Conservation (phyloP, 768 basidiomycete species). For the Steccherinum ochraceum region DNA sequence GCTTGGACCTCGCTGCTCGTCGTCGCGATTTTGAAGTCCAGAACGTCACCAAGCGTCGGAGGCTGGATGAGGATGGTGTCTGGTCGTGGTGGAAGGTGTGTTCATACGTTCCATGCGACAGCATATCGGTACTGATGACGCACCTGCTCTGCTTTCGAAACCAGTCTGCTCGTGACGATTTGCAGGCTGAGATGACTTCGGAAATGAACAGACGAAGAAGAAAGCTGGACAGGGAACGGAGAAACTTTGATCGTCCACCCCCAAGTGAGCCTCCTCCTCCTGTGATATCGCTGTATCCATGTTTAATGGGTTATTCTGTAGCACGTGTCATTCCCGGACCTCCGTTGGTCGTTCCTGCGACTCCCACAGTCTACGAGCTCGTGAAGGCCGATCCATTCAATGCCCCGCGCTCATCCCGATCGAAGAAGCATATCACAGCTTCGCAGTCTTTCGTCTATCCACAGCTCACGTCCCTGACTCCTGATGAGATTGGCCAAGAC, state of each 20-base stretch:
- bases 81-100: constrained; percentile 91
- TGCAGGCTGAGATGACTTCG: constrained; percentile 84
- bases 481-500: constrained; percentile 25
- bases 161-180: constrained; percentile 68
- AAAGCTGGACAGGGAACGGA: constrained; percentile 78
- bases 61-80: constrained; percentile 65
- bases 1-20: constrained; percentile 72
- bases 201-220: constrained; percentile 85
- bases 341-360: constrained; percentile 43
- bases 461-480: constrained; percentile 21
- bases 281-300: too few relatives aligned
- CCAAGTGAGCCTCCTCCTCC: constrained; percentile 49
- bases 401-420: constrained; percentile 10
- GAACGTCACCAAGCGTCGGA: constrained; percentile 54
- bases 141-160: not conserved
- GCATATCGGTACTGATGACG: not conserved
- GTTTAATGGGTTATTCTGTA: constrained; percentile 16
- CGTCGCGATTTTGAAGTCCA: constrained; percentile 65
- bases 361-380: constrained; percentile 63
- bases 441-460: constrained; percentile 22
- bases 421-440: constrained; percentile 11
- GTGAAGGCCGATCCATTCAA: constrained; percentile 52
- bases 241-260: constrained; percentile 69
- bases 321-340: constrained; percentile 58
- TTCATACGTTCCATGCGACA: constrained; percentile 17